These are phyloP conservation scores for Tetrapisispora arboricola DNA, from an alignment of 805 yeast species.

Conservation along the genomic window DNA sequence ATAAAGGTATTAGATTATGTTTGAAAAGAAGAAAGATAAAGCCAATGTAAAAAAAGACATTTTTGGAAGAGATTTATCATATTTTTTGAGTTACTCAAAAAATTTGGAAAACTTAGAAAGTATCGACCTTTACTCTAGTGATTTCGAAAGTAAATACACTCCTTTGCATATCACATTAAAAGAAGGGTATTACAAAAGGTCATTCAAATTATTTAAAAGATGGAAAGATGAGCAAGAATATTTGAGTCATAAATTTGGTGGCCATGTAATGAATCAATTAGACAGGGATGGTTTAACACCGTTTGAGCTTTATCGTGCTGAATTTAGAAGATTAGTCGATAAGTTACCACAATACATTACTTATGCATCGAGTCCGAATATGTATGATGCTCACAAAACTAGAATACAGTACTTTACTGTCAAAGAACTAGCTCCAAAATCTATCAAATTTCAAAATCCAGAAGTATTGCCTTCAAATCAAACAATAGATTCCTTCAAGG, in stretches of 20 bases:
- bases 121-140: conserved; percentile 37
- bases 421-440: not conserved
- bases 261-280: conserved; percentile 34
- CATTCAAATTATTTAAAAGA: conserved; percentile 19
- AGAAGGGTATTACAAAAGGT: conserved; percentile 25
- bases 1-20: conserved; percentile 3
- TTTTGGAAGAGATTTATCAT: conserved; percentile 46
- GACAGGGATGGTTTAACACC: conserved; percentile 71
- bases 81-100: conserved; percentile 17
- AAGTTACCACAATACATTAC: conserved; percentile 8
- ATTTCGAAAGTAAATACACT: conserved; percentile 75
- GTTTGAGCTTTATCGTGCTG: conserved; percentile 42
- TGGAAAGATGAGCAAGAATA: conserved; percentile 21
- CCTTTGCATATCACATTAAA: conserved; percentile 56
- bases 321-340: conserved; percentile 5
- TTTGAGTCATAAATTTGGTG: conserved; percentile 13
- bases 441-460: conserved; percentile 5
- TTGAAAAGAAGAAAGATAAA: conserved; percentile 5
- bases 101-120: conserved; percentile 6
- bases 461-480: conserved; percentile 2
- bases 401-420: conserved; percentile 6
- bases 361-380: not conserved
- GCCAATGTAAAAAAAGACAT: conserved; percentile 38
- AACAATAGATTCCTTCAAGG: not conserved
- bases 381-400: not conserved